These are phyloP conservation scores for Aureobasidium subglaciale DNA, from an alignment of 2,329 filamentous ascomycete species.

Conservation along the genomic window DNA sequence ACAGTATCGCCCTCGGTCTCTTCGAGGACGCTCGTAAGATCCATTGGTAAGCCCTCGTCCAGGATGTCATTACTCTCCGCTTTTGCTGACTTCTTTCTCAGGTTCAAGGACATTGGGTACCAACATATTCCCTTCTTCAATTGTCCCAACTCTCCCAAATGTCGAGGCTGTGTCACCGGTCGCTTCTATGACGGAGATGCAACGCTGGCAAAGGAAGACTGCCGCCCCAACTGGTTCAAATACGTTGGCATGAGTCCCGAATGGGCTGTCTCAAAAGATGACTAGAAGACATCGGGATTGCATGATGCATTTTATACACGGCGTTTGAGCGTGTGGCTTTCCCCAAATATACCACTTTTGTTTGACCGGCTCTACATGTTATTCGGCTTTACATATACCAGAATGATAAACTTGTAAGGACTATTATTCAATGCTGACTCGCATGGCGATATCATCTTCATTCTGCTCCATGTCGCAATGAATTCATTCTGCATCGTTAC, in stretches of 20 bases:
- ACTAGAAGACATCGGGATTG: neutral
- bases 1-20: conserved; percentile 84
- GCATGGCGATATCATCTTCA: too few species aligned
- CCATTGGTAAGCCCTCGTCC: conserved; percentile 74
- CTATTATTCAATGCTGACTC: too few species aligned
- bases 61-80: neutral
- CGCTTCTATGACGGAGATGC: conserved; percentile 82
- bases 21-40: conserved; percentile 89
- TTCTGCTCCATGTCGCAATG: too few species aligned
- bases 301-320: neutral
- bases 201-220: conserved; percentile 85
- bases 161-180: conserved; percentile 77
- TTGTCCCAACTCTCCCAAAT: conserved; percentile 94
- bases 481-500: too few species aligned
- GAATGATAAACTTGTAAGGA: too few species aligned
- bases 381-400: too few species aligned
- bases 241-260: conserved; percentile 69
- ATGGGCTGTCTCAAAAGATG: conserved; percentile 13
- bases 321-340: neutral
- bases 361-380: too few species aligned
- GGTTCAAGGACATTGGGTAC: conserved; percentile 99
- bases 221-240: conserved; percentile 95
- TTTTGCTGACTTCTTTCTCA: conserved; percentile 32
- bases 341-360: conserved; percentile 7
- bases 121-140: conserved; percentile 99